Evolutionary conservation across 495 filamentous ascomycete species (phyloP), one percentile per base, ranked within the genome.

Genomic region (Tricharina praecox): DNA sequence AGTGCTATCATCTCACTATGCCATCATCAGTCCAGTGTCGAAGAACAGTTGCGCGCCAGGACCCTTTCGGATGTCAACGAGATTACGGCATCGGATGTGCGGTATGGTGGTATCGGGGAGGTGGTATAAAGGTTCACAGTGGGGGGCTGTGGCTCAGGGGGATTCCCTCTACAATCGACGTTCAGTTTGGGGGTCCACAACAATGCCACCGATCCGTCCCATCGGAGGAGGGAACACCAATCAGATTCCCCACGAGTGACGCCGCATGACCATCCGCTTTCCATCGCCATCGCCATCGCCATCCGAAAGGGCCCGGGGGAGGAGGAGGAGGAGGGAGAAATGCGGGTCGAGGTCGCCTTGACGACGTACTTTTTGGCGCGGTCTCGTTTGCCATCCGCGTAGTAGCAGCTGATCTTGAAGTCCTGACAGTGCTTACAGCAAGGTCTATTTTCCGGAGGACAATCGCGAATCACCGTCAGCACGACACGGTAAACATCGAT

Each of bases 331-430:
- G n/a, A n/a, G n/a, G n/a, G n/a, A n/a, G n/a, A n/a, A n/a, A n/a
- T n/a, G n/a, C n/a, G n/a, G 1, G 26, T 43, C 40, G 40, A 43
- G 4, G 13, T 26, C 19, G n/a, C 3, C n/a, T 40, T n/a, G n/a
- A 10, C 2, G 26, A 43, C 40, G 40, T 53, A 75, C 73, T 67
- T 68, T 56, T 69, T 74, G 13, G 65, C 70, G 42, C 66, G 66
- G 47, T 77, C 75, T 56, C 72, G 64, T 53, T 75, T 78, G 10
- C 71, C 71, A 53, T 73, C 69, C 1, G 65, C 69, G 57, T 77
- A 78, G 42, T 60, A 64, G 51, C 75, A 79, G 10, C 60, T 58
- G 16, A 69, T 61, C 15, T 65, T 65, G 24, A 67, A 68, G 36
- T 72, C 68, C 34, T 63, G 54, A 49, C 75, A 79, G 47, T 76